Conservation (phyloP, 192 early-diverging fungal genomes). For the Entophlyctis luteolus region DNA sequence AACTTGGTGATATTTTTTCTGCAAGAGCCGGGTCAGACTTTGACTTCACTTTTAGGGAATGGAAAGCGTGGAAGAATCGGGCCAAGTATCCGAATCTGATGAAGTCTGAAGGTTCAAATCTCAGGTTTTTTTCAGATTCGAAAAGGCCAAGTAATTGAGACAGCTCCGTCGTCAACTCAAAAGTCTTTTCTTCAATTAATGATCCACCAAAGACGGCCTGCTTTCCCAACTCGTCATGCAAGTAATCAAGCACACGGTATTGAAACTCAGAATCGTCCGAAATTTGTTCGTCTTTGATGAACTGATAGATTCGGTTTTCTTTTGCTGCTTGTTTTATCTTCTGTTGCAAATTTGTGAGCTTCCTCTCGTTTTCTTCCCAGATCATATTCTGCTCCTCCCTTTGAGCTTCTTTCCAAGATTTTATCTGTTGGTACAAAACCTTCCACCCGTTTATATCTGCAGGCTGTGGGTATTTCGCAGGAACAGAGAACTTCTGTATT, state of each 20-base stretch:
- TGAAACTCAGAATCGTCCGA: background rate
- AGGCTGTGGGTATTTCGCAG: background rate
- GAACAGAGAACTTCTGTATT: background rate
- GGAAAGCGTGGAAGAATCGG: background rate
- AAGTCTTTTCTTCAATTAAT: background rate
- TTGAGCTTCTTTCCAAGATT: slow-evolving; percentile 7
- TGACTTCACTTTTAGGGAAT: background rate
- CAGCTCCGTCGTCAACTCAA: background rate
- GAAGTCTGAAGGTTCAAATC: slow-evolving; percentile 18
- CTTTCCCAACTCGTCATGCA: slow-evolving; percentile 11
- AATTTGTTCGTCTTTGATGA: background rate
- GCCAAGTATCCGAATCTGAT: slow-evolving; percentile 5
- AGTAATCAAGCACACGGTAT: slow-evolving; percentile 13
- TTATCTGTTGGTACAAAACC: background rate
- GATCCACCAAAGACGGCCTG: slow-evolving; percentile 17
- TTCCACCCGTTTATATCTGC: background rate
- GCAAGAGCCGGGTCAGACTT: background rate
- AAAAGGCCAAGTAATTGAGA: background rate
- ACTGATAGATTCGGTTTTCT: background rate
- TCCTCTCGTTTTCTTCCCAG: slow-evolving; percentile 18
- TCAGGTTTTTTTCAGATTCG: background rate
- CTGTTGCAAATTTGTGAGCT: background rate
- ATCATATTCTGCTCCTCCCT: slow-evolving; percentile 13
- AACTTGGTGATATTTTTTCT: background rate
- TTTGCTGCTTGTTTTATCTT: slow-evolving; percentile 14